phyloP scores from a whole-genome alignment of 371 early-diverging fungal species.

The Mortierella sp. region DNA sequence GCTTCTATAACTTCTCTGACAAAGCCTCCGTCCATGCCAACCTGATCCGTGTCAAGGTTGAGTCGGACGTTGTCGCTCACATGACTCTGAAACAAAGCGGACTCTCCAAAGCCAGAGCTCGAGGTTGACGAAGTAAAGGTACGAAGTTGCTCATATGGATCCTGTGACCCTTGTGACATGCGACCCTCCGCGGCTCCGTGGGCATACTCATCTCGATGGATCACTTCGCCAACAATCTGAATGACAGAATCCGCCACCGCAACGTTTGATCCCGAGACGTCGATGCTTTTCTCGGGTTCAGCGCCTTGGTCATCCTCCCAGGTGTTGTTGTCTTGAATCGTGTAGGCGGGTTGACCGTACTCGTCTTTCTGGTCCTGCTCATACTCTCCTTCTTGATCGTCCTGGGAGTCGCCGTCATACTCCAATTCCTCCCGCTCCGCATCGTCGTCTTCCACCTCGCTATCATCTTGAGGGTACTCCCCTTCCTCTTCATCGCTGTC shows the following conservation, averaged over 20 bases:
- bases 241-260: neutral
- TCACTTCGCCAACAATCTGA: neutral
- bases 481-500: neutral
- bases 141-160: neutral
- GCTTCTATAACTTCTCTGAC: too few relatives aligned
- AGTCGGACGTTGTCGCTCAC: neutral
- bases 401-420: neutral
- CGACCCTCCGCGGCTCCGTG: neutral
- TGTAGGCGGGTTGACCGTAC: neutral
- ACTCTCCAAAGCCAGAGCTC: neutral
- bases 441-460: neutral
- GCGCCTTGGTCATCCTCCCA: neutral
- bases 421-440: neutral
- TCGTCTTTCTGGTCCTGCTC: neutral
- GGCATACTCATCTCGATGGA: neutral
- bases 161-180: neutral
- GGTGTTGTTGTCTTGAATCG: neutral
- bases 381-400: neutral
- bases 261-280: neutral
- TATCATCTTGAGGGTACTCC: neutral
- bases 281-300: neutral
- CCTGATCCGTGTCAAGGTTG: neutral
- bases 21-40: neutral
- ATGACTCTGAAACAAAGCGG: neutral
- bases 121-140: neutral